Percentiles rank a stretch among this genome's conserved stretches.
phyloP scores from a whole-genome alignment of 306 rosid genomes.

The Benincasa hispida region DNA sequence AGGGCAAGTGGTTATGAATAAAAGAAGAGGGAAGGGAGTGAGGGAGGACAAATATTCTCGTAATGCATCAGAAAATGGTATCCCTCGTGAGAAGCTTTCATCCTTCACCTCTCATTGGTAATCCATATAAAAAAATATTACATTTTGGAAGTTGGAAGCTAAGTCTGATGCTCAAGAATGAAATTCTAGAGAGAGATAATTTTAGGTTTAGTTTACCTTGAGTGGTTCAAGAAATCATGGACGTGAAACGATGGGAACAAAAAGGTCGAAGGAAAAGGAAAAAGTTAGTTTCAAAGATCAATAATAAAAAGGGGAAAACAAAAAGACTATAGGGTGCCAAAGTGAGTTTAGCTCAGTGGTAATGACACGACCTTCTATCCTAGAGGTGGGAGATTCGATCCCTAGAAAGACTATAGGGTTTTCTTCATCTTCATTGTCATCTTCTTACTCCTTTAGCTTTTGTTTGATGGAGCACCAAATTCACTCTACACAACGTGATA shows the following conservation, averaged over 20 bases:
- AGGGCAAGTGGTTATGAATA: background rate
- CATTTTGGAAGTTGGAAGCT: background rate
- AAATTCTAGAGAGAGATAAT: background rate
- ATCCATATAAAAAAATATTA: background rate
- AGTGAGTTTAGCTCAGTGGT: too few relatives aligned
- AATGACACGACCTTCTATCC: too few relatives aligned
- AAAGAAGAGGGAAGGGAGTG: background rate
- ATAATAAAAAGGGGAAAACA: background rate
- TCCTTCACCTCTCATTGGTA: background rate
- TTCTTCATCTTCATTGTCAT: background rate
- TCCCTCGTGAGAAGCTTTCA: background rate
- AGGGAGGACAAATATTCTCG: background rate
- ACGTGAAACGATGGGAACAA: background rate
- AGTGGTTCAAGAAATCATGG: background rate
- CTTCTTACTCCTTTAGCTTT: background rate
- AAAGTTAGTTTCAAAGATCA: background rate
- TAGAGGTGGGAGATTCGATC: too few relatives aligned
- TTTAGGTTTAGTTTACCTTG: background rate
- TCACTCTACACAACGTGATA: background rate
- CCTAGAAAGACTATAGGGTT: background rate
- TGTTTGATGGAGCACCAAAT: background rate
- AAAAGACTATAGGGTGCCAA: background rate
- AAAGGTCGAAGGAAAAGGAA: background rate
- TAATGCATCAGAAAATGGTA: background rate
- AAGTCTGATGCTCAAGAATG: background rate